phyloP scores from a whole-genome alignment of 257 asterid species.

The Solanum clarkiae region DNA sequence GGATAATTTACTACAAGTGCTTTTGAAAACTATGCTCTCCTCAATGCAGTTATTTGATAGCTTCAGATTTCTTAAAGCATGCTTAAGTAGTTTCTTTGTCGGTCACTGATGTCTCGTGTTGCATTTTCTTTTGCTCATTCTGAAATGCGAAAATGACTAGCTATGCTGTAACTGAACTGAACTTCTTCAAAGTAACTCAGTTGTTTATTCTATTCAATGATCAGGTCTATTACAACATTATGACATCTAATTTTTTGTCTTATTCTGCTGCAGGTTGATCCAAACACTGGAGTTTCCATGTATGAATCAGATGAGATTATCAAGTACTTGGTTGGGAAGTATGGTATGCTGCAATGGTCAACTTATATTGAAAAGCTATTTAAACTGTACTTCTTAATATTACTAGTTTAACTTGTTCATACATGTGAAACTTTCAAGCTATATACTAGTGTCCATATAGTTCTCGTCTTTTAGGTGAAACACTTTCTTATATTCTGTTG shows the following conservation, averaged over 20 bases:
- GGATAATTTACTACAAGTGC: not conserved
- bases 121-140: not conserved
- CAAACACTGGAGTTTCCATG: conserved; percentile 89
- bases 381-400: not conserved
- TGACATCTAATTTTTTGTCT: not conserved
- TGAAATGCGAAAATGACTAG: not conserved
- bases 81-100: not conserved
- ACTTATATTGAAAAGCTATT: not conserved
- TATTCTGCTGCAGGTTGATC: conserved; percentile 68
- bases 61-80: not conserved
- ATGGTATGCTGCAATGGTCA: conserved; percentile 37
- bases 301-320: conserved; percentile 92
- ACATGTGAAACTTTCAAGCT: not conserved
- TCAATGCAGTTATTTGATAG: not conserved
- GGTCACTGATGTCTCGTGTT: not conserved
- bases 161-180: not conserved
- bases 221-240: not conserved
- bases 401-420: not conserved
- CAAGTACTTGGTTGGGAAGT: conserved; percentile 69
- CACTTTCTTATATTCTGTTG: not conserved
- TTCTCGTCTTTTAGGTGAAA: not conserved
- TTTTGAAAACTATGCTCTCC: not conserved
- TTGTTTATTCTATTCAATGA: not conserved
- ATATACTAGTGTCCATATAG: not conserved
- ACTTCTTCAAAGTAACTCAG: not conserved